Evolutionary conservation across 2,329 filamentous ascomycete genomes (phyloP), one percentile per base, ranked within the genome.

Genomic region (Pseudocercospora crystallina): DNA sequence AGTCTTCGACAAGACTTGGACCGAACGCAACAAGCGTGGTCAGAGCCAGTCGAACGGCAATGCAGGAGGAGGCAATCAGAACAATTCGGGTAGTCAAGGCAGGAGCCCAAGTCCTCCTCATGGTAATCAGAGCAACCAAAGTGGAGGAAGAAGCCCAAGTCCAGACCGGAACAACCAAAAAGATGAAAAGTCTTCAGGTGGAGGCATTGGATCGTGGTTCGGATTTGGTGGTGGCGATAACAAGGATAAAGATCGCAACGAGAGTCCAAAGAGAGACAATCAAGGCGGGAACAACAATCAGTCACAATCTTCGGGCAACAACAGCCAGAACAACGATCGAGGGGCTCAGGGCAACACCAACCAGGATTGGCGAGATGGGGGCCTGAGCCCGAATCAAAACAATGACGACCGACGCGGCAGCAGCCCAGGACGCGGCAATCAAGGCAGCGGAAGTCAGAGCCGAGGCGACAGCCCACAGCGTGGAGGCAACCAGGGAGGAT

Each of bases 1-100:
- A 40, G 68, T 71, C 38, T 42, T 49, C 5, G 46, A 49, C 31
- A 30, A 40, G 29, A 49, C 46, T 12, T 49, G 46, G 46, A 42
- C 42, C 8, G 32, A 17, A n/a, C 34, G 46, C 13, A 49, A 49
- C 7, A 38, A 49, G 11, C 38, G 30, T 8, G 13, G 46, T n/a
- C 38, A 40, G 4, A 38, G 17, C 13, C 20, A 26, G 20, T 38
- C 35, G 10, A 13, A 38, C 13, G 13, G 17, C 9, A 15, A 5
- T n/a, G 14, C 7, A 2, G 32, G 14, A 13, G 7, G 31, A 8
- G 13, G 9, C 26, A 43, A 17, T 29, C 32, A 20, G 11, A 47
- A 14, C 34, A 29, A 39, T 7, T 26, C 20, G 3, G 7, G 34
- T 12, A 12, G 34, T 15, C 12, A 15, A 17, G 17, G 14, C 15